A percentile compares a stretch with the other conserved stretches of the same genome.
phyloP scores from a whole-genome alignment of 2,329 filamentous ascomycete genomes.

The Fusarium musae region DNA sequence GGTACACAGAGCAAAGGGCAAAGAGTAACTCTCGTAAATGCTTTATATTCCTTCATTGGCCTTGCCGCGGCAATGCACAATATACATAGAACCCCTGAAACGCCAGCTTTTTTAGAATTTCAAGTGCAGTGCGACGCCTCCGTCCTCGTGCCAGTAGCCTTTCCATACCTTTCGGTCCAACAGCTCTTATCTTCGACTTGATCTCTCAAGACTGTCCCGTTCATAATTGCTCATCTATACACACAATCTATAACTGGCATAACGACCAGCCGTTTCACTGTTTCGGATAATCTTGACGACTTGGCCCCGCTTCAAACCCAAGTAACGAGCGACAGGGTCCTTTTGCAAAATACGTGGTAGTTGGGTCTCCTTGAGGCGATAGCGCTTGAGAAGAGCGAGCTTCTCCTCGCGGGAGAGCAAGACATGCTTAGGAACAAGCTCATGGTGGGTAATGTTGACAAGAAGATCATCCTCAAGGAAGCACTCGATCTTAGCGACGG shows the following conservation, averaged over 20 bases:
- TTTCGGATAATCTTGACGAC: slow-evolving; percentile 98
- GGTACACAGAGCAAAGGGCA: background rate
- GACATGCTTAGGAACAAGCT: slow-evolving; percentile 94
- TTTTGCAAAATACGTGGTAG: slow-evolving; percentile 90
- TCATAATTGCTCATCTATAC: slow-evolving; percentile 55
- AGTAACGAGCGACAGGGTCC: slow-evolving; percentile 92
- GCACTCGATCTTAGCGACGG: slow-evolving; percentile 85
- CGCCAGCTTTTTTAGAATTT: slow-evolving; percentile 47
- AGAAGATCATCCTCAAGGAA: slow-evolving; percentile 96
- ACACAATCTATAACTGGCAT: slow-evolving; percentile 89
- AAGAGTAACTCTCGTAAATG: background rate
- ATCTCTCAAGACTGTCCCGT: background rate
- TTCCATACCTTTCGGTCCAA: slow-evolving; percentile 23
- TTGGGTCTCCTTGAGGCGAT: slow-evolving; percentile 97
- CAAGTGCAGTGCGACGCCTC: slow-evolving; percentile 47
- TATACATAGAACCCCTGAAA: slow-evolving; percentile 46
- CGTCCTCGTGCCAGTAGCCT: slow-evolving; percentile 39
- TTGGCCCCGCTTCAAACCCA: slow-evolving; percentile 89
- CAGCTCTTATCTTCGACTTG: slow-evolving; percentile 2
- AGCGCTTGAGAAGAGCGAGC: slow-evolving; percentile 82
- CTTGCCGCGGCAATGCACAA: slow-evolving; percentile 43
- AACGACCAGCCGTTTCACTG: slow-evolving; percentile 93
- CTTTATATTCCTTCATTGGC: slow-evolving; percentile 38
- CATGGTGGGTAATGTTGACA: slow-evolving; percentile 98
- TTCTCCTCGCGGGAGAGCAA: slow-evolving; percentile 93